Conservation (phyloP, 345 rosid genomes). For the Fremontodendron californicum region DNA sequence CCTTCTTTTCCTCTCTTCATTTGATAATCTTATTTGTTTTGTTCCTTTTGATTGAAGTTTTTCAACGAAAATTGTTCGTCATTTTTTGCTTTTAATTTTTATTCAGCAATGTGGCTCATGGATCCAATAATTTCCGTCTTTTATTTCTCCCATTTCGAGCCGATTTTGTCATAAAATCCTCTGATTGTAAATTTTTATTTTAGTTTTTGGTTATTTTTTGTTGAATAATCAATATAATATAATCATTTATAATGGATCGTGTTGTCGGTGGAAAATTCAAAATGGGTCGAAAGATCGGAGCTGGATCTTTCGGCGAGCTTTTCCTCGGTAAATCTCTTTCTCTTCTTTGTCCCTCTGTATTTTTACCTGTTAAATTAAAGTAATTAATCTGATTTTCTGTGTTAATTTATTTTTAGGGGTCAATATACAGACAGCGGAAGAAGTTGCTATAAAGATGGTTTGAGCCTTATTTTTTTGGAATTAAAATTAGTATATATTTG, state of each 20-base stretch:
- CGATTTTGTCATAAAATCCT: background rate
- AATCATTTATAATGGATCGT: slow-evolving; percentile 39
- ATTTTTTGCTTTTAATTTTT: background rate
- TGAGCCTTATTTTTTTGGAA: background rate
- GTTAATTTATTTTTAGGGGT: slow-evolving; percentile 2
- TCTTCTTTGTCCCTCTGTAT: background rate
- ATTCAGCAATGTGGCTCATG: background rate
- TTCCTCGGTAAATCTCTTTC: slow-evolving; percentile 38
- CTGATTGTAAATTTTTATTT: background rate
- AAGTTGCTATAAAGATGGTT: slow-evolving; percentile 24
- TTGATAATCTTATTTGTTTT: background rate
- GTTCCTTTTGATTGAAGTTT: background rate
- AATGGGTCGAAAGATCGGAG: slow-evolving; percentile 62
- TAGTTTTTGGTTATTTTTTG: background rate
- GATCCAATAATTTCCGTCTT: background rate
- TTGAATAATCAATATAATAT: background rate
- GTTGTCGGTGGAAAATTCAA: slow-evolving; percentile 59
- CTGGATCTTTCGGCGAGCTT: slow-evolving; percentile 65
- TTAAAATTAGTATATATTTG: background rate
- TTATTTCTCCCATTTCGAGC: background rate
- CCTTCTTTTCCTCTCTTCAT: slow-evolving; percentile 6
- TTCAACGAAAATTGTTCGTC: background rate
- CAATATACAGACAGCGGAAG: slow-evolving; percentile 18
- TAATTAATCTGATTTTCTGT: background rate
- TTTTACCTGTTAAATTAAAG: background rate